Base-by-base conservation (phyloP, 1,139 yeast species). In the Saccharomycopsis hybrid region DNA sequence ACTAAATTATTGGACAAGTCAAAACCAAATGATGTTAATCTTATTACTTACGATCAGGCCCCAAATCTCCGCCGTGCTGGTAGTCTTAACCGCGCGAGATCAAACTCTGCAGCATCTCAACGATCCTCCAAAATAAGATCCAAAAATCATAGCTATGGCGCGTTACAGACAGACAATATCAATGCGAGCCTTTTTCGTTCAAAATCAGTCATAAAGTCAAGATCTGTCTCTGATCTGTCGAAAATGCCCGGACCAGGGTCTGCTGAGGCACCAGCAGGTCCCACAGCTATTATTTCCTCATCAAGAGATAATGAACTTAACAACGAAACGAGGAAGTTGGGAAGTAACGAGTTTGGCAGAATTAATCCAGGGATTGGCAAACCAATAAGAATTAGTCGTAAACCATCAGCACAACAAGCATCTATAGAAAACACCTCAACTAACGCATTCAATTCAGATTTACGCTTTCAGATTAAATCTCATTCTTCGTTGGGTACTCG, bases 1-100 rank as follows among this genome's bases (percentile, higher is more conserved):
- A 76, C 73, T 48, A 73, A 70, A 51, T 74, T 88, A 1, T 64
- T 85, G 7, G 78, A 78, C 39, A 71, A 80, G 56, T 71, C 82
- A 0, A 76, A 70, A 48, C 85, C 86, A 18, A 30, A 32, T 18
- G 35, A 43, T 33, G 39, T 43, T 39, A 5, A 27, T 8, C 7
- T 28, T 11, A 24, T 8, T 3, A 31, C 30, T 18, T 8, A 40
- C 9, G 33, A 1, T 27, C 43, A 28, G 8, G 25, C 11, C 7
- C 4, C 24, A 5, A 28, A 4, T 29, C 28, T n/a, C 18, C n/a
- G 43, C n/a, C 9, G 32, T 40, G 9, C 30, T 28, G 28, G 27
- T 9, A 27, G 28, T 18, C 11, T 24, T 28, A 33, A 40, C 30
- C 43, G 30, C 5, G 8, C 30, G n/a, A 40, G 43, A 40, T 9